A percentile compares a stretch with the other conserved stretches of the same genome.
Evolutionary conservation across 208 protist species (phyloP).

Genomic region (Naegleria fowleri): DNA sequence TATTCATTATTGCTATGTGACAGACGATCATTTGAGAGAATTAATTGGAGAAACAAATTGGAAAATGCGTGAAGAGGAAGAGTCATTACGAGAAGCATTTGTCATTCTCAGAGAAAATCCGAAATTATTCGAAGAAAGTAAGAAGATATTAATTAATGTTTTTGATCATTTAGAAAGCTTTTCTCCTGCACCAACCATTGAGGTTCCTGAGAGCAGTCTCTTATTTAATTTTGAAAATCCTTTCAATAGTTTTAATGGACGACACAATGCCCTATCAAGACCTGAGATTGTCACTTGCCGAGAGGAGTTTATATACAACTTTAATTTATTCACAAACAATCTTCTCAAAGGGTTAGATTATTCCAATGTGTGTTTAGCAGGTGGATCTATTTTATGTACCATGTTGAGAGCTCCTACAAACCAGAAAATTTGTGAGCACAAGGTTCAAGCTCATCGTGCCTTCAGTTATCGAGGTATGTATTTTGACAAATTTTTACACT

Average conservation of each 20-base stretch:
- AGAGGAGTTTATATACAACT: not conserved
- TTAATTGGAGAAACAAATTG: not conserved
- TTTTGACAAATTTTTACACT: too few species aligned
- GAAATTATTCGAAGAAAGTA: not conserved
- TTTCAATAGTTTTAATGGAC: not conserved
- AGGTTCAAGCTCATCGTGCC: too few species aligned
- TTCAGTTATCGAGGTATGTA: too few species aligned
- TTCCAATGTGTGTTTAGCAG: not conserved
- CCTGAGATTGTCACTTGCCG: not conserved
- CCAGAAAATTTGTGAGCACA: too few species aligned
- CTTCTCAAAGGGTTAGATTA: not conserved
- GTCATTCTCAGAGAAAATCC: not conserved
- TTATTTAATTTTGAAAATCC: not conserved
- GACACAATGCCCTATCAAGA: not conserved
- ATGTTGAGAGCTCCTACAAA: too few species aligned
- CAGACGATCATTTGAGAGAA: not conserved
- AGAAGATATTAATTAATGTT: not conserved
- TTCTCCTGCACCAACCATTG: too few species aligned
- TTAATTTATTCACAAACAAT: not conserved
- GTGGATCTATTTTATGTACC: not conserved
- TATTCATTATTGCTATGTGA: too few species aligned
- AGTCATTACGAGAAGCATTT: not conserved
- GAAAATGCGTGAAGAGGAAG: not conserved
- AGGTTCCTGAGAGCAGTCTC: not conserved
- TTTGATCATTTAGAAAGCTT: not conserved